Evolutionary conservation across 2,329 filamentous ascomycete species (phyloP), one percentile per base, ranked within the genome.

Genomic region (Alternaria angustiovoidea): DNA sequence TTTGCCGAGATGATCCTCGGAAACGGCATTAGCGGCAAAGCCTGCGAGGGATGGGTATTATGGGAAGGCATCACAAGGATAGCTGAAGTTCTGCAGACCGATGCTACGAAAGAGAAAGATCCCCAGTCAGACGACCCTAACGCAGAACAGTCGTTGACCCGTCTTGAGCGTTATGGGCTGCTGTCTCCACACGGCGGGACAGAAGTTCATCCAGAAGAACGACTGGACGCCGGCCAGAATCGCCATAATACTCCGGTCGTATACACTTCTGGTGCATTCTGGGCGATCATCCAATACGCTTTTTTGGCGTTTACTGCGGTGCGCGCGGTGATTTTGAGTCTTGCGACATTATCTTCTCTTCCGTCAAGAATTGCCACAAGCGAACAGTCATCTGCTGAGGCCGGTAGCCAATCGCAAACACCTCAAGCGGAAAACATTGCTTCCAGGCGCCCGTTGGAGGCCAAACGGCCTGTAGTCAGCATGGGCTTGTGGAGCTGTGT

Each of bases 1-100:
- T 85, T 98, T 63, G 92, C 93, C 7, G 93, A 97, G 79, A 88
- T 96, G 76, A 92, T 98, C 63, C 84, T 99, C 65, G 92, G 92
- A 63, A 93, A 92, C 69, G 86, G 91, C 59, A 84, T 97, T 70
- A 88, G 89, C 70, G 91, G 90, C 71, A 96, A 91, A 76, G 85
- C 91, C 41, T 93, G 91, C 68, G 90, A 98, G 79, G 91, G 92
- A 24, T 96, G 92, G 92, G 86, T 97, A 72, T 79, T 98, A 67
- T 97, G 91, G 87, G 93, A 96, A 76, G 86, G 88, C 59, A 86
- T 96, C 62, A 90, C 89, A 67, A 96, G 94, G 74, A 79, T 90
- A 62, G 85, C 87, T 61, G 83, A 84, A 62, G 75, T 81, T 48
- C 72, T 85, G 73, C 76, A 75, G 63, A 72, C 68, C 42, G 63